phyloP scores from a whole-genome alignment of 2,329 filamentous ascomycete species.

The Pyrenophora graminea region DNA sequence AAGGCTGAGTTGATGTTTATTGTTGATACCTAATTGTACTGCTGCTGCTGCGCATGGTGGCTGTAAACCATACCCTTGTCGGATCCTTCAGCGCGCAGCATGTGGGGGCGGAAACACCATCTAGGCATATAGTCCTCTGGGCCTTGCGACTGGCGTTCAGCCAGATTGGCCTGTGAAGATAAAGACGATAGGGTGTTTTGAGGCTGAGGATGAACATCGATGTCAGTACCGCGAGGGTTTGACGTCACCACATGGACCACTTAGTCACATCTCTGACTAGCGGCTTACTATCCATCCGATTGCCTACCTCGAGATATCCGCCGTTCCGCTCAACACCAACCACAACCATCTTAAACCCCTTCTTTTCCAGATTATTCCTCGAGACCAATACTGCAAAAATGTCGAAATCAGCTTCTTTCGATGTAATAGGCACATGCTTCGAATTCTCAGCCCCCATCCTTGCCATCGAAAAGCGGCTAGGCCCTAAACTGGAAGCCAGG shows the following conservation, averaged over 20 bases:
- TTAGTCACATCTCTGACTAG: too few relatives aligned
- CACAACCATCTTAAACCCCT: neutral
- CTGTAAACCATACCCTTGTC: constrained; percentile 1
- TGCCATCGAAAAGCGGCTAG: constrained; percentile 23
- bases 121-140: neutral
- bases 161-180: neutral
- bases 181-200: neutral
- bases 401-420: constrained; percentile 30
- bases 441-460: constrained; percentile 23
- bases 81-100: neutral
- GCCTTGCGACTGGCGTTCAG: neutral
- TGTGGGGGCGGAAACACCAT: constrained; percentile 9
- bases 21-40: constrained; percentile 10
- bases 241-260: constrained; percentile 6
- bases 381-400: neutral
- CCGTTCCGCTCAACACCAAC: neutral
- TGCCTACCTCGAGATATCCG: neutral
- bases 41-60: constrained; percentile 6
- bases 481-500: constrained; percentile 16
- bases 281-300: too few relatives aligned
- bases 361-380: too few relatives aligned
- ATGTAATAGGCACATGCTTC: constrained; percentile 35
- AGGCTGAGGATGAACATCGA: neutral
- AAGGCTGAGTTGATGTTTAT: constrained; percentile 8
- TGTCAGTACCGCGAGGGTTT: neutral